Evolutionary conservation across 495 filamentous ascomycete genomes (phyloP), one percentile per base, ranked within the genome.

Genomic region (Pyrenula massariospora): DNA sequence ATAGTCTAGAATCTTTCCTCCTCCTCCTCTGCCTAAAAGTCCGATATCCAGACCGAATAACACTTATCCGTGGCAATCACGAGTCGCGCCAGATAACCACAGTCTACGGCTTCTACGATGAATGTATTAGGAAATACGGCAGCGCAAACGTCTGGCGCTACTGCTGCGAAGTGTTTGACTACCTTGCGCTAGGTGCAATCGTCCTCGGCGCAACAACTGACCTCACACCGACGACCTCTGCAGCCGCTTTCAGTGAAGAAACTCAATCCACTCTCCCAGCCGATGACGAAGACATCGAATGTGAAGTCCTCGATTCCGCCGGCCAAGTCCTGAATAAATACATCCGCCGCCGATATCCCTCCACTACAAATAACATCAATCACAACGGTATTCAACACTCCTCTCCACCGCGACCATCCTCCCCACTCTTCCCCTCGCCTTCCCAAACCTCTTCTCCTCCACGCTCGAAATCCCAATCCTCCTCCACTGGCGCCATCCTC

Each of bases 41-140:
- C 56, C 88, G 93, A 60, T 98, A 97, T 66, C 93, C 93, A 23
- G 90, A 97, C 67, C 90, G 93, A 58, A 97, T 98, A 72, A 98
- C 93, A 0, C 77, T 98, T 48, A 95, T 98, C 67, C 84, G 93
- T 56, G 93, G 93, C 21, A 98, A 98, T 66, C 93, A 98, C 74
- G 93, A 98, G 67, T 96, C 91, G 11, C 81, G 93, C 42, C 93
- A 98, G 66, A 98, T 98, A 66, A 98, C 93, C 21, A 94, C 88
- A 3, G 93, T 98, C 24, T 98, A 98, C 68, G 93, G 93, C 52
- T 98, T 98, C 76, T 98, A 98, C 74, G 93, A 98, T 64, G 93
- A 98, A 67, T 98, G 93, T 64, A 77, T 96, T 54, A 85, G 94
- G 48, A 98, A 98, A 72, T 98, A 98, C 66, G 93, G 93, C 54